phyloP scores from a whole-genome alignment of 139 green algal genomes.

The Chlamydomonas applanata region DNA sequence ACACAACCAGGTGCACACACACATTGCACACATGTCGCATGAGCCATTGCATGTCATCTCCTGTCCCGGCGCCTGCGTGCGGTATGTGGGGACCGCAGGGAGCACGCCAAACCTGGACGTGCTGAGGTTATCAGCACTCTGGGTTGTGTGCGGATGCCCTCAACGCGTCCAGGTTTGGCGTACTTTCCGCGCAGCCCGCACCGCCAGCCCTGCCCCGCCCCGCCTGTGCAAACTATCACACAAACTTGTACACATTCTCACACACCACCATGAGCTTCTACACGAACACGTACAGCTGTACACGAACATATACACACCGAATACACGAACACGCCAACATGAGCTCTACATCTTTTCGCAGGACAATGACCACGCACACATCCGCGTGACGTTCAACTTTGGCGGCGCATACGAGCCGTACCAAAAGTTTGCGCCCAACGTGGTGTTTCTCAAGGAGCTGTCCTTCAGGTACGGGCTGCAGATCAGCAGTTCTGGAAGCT shows the following conservation, averaged over 20 bases:
- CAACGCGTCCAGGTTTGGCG: too few species aligned
- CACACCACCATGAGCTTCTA: too few species aligned
- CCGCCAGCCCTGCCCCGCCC: too few species aligned
- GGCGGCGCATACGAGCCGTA: slow-evolving; percentile 72
- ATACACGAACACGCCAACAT: neutral
- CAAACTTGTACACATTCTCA: too few species aligned
- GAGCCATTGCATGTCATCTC: neutral
- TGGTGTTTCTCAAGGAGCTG: slow-evolving; percentile 91
- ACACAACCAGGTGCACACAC: slow-evolving; percentile 43
- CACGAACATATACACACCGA: too few species aligned
- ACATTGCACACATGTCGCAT: neutral
- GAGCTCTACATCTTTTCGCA: slow-evolving; percentile 21
- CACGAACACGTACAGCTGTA: too few species aligned
- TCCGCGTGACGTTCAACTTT: slow-evolving; percentile 96
- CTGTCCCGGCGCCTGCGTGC: neutral
- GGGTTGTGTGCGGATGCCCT: neutral
- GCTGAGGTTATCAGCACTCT: neutral
- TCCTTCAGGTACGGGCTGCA: slow-evolving; percentile 62
- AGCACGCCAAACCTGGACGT: too few species aligned
- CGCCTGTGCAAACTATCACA: too few species aligned
- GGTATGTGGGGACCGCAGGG: neutral
- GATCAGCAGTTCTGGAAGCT: neutral
- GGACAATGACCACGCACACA: slow-evolving; percentile 75
- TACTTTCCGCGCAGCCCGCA: too few species aligned
- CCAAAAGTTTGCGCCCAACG: slow-evolving; percentile 56